phyloP scores from a whole-genome alignment of 192 early-diverging fungal species.

The Mortierella hygrophila region DNA sequence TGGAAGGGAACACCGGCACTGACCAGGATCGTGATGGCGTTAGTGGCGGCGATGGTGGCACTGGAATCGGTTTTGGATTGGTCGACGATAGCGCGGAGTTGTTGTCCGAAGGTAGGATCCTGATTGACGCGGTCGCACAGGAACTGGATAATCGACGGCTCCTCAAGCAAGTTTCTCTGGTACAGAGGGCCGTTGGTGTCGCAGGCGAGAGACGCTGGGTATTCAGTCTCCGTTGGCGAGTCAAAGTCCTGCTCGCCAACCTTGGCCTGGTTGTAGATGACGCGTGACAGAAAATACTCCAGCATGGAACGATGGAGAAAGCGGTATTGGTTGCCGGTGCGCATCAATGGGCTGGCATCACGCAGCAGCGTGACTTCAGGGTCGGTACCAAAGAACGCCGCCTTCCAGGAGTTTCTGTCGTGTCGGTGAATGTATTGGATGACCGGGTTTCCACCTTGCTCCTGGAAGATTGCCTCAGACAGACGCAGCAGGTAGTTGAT shows the following conservation, averaged over 20 bases:
- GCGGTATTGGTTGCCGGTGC: not conserved
- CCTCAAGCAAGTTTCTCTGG: not conserved
- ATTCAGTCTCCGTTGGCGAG: not conserved
- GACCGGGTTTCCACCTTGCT: not conserved
- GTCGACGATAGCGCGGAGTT: not conserved
- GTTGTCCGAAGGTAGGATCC: not conserved
- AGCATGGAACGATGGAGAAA: not conserved
- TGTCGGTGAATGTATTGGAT: not conserved
- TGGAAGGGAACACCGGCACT: not conserved
- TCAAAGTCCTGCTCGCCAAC: not conserved
- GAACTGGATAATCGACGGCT: slow-evolving; percentile 18
- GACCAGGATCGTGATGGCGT: slow-evolving; percentile 12
- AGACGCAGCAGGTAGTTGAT: not conserved
- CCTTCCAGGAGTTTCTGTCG: not conserved
- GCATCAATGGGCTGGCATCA: not conserved
- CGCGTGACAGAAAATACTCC: not conserved
- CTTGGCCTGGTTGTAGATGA: not conserved
- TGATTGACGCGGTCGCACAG: slow-evolving; percentile 4
- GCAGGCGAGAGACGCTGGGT: not conserved
- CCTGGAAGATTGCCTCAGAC: not conserved
- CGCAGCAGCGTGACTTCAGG: not conserved
- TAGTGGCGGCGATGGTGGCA: not conserved
- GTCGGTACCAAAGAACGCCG: not conserved
- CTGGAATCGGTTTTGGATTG: not conserved
- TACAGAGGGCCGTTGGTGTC: not conserved